phyloP scores from a whole-genome alignment of 148 eudicot genomes.

The Suaeda aralocaspica region DNA sequence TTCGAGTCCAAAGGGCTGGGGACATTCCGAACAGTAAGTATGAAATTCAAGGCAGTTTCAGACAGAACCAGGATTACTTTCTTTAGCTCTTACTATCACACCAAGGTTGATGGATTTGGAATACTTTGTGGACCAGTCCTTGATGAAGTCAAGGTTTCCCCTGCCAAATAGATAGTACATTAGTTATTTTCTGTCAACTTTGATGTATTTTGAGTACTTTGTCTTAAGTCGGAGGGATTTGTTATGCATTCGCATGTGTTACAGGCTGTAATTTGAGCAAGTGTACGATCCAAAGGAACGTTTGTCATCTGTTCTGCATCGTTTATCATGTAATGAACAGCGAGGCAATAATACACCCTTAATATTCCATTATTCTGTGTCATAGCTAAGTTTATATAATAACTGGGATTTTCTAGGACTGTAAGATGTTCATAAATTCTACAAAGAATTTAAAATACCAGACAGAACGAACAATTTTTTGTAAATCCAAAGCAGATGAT shows the following conservation, averaged over 20 bases:
- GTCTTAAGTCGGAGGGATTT: neutral
- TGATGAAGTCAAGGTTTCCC: conserved; percentile 57
- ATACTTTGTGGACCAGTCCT: conserved; percentile 76
- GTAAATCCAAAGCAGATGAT: too few relatives aligned
- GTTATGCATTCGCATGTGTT: conserved; percentile 3
- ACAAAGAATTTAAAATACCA: neutral
- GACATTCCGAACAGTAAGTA: conserved; percentile 29
- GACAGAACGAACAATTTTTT: neutral
- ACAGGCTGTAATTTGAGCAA: neutral
- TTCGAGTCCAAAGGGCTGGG: conserved; percentile 57
- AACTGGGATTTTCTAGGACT: neutral
- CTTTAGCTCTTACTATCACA: conserved; percentile 74
- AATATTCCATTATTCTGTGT: neutral
- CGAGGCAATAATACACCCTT: neutral
- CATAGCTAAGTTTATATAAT: neutral
- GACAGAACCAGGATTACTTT: conserved; percentile 59
- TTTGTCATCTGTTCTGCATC: neutral
- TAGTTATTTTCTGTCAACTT: neutral
- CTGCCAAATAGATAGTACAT: conserved; percentile 3
- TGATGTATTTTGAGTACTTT: neutral
- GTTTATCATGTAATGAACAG: neutral
- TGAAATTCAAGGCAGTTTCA: conserved; percentile 49
- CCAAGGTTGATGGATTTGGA: conserved; percentile 49
- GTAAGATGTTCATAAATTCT: neutral
- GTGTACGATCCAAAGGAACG: neutral